phyloP scores from a whole-genome alignment of 495 filamentous ascomycete genomes.

The Aspergillus steynii region DNA sequence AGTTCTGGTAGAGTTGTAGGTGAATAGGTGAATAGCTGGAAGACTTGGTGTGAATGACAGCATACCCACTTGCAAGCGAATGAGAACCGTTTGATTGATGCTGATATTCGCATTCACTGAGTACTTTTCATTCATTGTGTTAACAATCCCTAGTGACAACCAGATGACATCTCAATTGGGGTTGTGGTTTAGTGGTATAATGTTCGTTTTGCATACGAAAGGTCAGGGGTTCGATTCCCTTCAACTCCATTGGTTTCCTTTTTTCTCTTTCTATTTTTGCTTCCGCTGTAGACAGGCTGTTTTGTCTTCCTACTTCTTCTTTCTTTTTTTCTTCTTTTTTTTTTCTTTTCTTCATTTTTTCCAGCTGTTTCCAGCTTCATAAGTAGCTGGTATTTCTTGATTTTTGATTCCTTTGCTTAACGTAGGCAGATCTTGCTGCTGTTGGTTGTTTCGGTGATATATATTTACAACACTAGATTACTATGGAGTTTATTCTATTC shows the following conservation, averaged over 20 bases:
- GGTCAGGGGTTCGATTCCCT: conserved; percentile 30
- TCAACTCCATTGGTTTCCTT: conserved; percentile 17
- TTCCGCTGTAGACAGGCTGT: not conserved
- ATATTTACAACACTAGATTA: no score
- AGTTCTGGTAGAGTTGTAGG: not conserved
- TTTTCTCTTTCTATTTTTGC: not conserved
- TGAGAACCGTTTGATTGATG: not conserved
- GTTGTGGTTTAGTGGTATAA: conserved; percentile 27
- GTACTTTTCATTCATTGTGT: not conserved
- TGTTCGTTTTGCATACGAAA: conserved; percentile 27
- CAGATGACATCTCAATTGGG: conserved; percentile 1
- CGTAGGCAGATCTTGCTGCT: no score
- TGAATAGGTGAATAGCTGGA: not conserved
- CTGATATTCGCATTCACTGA: not conserved
- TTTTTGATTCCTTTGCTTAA: no score
- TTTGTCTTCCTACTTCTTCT: not conserved
- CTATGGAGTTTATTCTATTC: no score
- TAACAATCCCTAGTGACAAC: not conserved
- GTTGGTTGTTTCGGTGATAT: no score
- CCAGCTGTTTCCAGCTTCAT: no score
- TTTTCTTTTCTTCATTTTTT: not conserved
- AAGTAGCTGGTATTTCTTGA: no score
- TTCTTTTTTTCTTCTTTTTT: not conserved
- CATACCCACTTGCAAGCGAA: no score
- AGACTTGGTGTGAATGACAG: not conserved